Base-by-base conservation (phyloP, 768 basidiomycete species). In the Kwoniella dejecticola region DNA sequence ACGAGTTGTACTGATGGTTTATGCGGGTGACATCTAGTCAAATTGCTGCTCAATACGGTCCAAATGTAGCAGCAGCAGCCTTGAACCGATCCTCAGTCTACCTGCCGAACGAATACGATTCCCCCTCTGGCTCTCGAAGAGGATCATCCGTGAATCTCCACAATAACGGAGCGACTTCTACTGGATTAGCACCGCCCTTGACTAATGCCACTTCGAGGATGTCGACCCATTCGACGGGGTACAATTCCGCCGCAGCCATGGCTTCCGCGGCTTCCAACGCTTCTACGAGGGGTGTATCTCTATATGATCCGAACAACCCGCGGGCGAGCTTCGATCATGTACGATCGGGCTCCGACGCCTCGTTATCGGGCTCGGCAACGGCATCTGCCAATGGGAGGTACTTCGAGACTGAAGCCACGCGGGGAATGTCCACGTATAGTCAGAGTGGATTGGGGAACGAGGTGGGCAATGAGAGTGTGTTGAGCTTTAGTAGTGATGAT, bases 41-140 rank as follows among this genome's bases (percentile, higher is more conserved):
- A 82, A 82, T 89, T 33, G 87, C 88, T 0, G 87, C 87, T 64
- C 86, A 88, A 69, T 89, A 88, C 68, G 88, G 88, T 17, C 80
- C 82, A 12, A 84, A 84, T 57, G 83, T 88, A 19, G 87, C 87
- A 11, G 80, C 82, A 33, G 85, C 87, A 47, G 81, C 85, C 6
- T 67, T 87, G 42, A 80, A 82, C 7, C 84, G 84, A 54, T 87
- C 88, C 12, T 82, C 83, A 23, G 47, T 62, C n/a, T 38, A 30
- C 21, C 15, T 52, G 12, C 46, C 29, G 1, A 38, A 36, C 23
- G 53, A 49, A 30, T 36, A 63, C n/a, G 50, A 24, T 27, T 48
- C 47, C 5, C 15, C 57, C 7, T 17, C n/a, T 27, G 57, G 57
- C 7, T 60, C 58, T 2, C 21, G 44, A 6, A 12, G 58, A 19